phyloP scores from a whole-genome alignment of 495 filamentous ascomycete genomes.

The Daldinia loculata region DNA sequence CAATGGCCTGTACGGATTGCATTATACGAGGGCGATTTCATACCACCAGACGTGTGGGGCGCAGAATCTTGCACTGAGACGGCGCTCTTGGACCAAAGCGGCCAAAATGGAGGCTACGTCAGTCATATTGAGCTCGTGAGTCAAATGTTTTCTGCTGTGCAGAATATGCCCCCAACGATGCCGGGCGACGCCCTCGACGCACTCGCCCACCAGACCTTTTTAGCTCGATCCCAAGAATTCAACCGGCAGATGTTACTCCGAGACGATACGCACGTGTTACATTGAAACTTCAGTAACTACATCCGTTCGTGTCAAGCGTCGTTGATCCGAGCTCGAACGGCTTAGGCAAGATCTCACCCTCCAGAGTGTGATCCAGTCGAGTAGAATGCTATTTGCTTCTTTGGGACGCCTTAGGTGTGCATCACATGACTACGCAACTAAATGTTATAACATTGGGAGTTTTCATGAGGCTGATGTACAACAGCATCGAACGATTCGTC shows the following conservation, averaged over 20 bases:
- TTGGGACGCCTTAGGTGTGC: not conserved
- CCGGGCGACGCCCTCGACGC: constrained; percentile 28
- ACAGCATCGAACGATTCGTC: not conserved
- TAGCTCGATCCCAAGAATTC: constrained; percentile 10
- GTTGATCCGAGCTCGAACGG: not conserved
- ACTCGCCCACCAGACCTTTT: constrained; percentile 27
- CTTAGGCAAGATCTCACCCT: not conserved
- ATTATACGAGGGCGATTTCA: constrained; percentile 53
- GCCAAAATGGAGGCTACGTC: constrained; percentile 43
- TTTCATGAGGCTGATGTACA: not conserved
- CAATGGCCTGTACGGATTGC: constrained; percentile 64
- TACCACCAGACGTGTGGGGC: constrained; percentile 63
- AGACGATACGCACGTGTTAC: not conserved
- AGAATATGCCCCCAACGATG: constrained; percentile 45
- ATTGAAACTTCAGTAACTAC: not conserved
- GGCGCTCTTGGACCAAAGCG: constrained; percentile 42
- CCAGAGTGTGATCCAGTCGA: constrained; percentile 3
- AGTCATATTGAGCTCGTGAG: constrained; percentile 60
- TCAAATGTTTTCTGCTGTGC: constrained; percentile 53
- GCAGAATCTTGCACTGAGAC: constrained; percentile 56
- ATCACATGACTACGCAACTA: not conserved
- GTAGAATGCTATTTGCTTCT: not conserved
- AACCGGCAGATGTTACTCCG: not conserved
- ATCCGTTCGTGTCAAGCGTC: not conserved
- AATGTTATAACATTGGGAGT: not conserved